phyloP scores from a whole-genome alignment of 2,329 filamentous ascomycete genomes.

The Ophiostoma australiae region DNA sequence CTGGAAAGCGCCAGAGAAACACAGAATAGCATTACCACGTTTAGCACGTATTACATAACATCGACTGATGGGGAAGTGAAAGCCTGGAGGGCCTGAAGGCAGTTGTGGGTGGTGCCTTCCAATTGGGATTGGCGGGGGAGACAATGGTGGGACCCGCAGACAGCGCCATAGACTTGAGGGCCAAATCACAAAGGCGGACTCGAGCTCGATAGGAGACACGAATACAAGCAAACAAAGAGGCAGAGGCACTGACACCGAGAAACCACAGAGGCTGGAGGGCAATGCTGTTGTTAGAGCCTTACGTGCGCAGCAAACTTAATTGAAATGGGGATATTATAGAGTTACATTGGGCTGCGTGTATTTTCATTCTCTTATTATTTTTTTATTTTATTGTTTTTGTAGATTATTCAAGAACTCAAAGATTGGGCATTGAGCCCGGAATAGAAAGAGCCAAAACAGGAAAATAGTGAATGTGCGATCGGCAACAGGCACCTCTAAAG shows the following conservation, averaged over 20 bases:
- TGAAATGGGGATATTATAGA: background rate
- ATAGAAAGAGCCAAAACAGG: background rate
- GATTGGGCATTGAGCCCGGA: background rate
- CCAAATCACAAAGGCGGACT: conserved; percentile 7
- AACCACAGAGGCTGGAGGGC: background rate
- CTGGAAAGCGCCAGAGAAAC: background rate
- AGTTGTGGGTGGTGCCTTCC: conserved; percentile 14
- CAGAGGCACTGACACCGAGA: background rate
- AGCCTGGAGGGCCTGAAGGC: background rate
- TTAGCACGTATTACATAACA: conserved; percentile 8
- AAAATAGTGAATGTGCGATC: background rate
- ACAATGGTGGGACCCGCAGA: conserved; percentile 1
- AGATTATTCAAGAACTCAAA: background rate
- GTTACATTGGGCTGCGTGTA: background rate
- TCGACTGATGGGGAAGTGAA: background rate
- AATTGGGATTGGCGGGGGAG: conserved; percentile 24
- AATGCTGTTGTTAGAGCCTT: background rate
- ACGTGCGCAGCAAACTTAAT: background rate
- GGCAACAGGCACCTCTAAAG: background rate
- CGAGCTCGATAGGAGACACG: background rate
- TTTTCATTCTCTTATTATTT: background rate
- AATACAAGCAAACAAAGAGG: background rate
- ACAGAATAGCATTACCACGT: conserved; percentile 1
- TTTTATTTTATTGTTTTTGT: no score
- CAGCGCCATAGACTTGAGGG: background rate